Evolutionary conservation across 768 basidiomycete species (phyloP), one percentile per base, ranked within the genome.

Genomic region (Russula compacta): DNA sequence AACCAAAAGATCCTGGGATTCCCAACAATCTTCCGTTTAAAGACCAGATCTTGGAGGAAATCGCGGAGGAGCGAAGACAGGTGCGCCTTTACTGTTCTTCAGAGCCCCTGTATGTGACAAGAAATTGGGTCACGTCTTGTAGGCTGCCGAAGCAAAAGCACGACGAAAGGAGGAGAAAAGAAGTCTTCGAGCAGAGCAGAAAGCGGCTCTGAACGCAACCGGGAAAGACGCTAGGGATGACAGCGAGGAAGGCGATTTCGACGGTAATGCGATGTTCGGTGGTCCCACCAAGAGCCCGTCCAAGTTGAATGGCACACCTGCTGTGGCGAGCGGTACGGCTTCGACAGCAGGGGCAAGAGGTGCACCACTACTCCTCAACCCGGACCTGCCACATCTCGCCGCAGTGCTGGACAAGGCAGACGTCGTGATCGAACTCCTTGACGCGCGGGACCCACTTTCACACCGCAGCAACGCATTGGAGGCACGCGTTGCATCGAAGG

Each of bases 1-100:
- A 85, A 63, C 80, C 83, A 69, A 94, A 92, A 72, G 94, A 98
- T 72, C 92, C 89, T 35, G 94, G 94, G 48, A 93, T 97, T 66
- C 94, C 94, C 7, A 95, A 89, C 73, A 85, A 84, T 61, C 93
- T 93, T 75, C 93, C 92, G 4, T 94, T 86, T 79, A 98, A 95
- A 74, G 94, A 95, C 68, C 86, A 92, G 73, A 87, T 98, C 64
- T 77, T 98, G 33, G 94, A 92, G 5, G 94, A 98, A 69, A 81
- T 95, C 54, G 86, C 86, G 48, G 89, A 89, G 67, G 81, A 90
- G 69, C 84, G 92, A 64, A 79, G 89, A 68, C 73, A 78, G 64
- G 92, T 93, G 68, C 68, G 81, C 72, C 12, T 19, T 35, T 56
- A 43, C 48, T 43, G 53, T 51, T 32, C 10, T 39, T 39, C 46